phyloP scores from a whole-genome alignment of 139 green algal genomes.

The Chlamydomonas incerta region DNA sequence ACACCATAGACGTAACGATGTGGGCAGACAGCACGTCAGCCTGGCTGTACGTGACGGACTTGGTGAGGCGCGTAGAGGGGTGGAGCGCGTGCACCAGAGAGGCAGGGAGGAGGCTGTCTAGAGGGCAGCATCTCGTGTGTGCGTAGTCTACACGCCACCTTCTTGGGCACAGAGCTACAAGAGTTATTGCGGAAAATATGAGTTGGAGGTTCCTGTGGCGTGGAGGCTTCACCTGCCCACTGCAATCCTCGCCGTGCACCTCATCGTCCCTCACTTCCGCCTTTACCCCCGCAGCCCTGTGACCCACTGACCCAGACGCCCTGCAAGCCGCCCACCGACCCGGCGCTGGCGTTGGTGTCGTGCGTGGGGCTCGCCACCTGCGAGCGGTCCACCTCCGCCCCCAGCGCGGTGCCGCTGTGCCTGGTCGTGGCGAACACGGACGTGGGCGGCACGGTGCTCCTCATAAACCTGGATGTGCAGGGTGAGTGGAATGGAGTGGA shows the following conservation, averaged over 20 bases:
- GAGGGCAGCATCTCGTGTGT: no score
- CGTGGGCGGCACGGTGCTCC: neutral
- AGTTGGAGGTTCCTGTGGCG: no score
- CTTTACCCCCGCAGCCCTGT: neutral
- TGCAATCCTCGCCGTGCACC: no score
- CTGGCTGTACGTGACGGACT: conserved; percentile 18
- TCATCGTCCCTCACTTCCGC: neutral
- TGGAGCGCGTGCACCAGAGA: no score
- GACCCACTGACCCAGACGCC: neutral
- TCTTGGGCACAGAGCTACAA: no score
- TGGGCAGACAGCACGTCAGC: neutral
- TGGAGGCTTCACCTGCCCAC: no score
- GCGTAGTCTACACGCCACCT: no score
- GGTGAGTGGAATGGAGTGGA: no score
- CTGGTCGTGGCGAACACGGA: conserved; percentile 13
- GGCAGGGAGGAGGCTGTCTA: no score
- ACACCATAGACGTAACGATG: neutral
- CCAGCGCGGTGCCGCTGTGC: neutral
- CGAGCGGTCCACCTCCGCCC: neutral
- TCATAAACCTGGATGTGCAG: neutral
- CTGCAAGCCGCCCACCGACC: neutral
- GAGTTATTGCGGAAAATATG: no score
- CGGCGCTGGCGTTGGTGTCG: neutral
- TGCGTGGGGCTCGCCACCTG: neutral
- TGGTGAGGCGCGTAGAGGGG: neutral